A percentile compares a stretch with the other conserved stretches of the same genome.
phyloP scores from a whole-genome alignment of 73 alveolate species.

The Tetrahymena borealis region DNA sequence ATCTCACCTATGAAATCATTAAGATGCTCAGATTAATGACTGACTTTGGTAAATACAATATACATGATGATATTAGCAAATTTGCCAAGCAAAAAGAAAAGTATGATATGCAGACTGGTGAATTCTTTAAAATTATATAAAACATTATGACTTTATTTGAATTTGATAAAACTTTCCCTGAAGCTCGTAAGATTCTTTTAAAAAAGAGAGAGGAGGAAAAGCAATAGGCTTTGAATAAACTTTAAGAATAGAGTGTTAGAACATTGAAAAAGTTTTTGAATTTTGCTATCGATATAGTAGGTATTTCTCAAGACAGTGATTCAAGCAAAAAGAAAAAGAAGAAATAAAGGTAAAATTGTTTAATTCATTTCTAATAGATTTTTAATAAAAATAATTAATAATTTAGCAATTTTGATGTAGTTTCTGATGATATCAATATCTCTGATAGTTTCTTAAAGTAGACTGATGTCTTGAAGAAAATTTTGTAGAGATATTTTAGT shows the following conservation, averaged over 20 bases:
- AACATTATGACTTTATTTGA: conserved; percentile 16
- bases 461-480: conserved; percentile 35
- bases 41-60: conserved; percentile 24
- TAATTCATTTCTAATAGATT: not conserved
- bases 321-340: conserved; percentile 19
- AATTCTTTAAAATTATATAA: conserved; percentile 14
- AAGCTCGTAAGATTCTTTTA: conserved; percentile 21
- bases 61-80: not conserved
- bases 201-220: conserved; percentile 27
- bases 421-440: conserved; percentile 3
- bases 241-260: not conserved
- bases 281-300: conserved; percentile 4
- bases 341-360: conserved; percentile 1
- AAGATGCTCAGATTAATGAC: conserved; percentile 13
- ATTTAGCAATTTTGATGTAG: not conserved
- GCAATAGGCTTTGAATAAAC: not conserved
- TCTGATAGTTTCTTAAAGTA: conserved; percentile 21
- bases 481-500: conserved; percentile 5
- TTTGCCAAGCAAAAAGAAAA: not conserved
- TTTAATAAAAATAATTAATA: not conserved
- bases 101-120: not conserved
- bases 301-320: conserved; percentile 11
- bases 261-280: not conserved
- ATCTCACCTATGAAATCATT: conserved; percentile 24
- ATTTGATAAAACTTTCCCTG: conserved; percentile 40